A percentile compares a stretch with the other conserved stretches of the same genome.
These are phyloP conservation scores for Thinopyrum elongatum DNA, from an alignment of 176 grass and related monocot species.

Conservation along the genomic window DNA sequence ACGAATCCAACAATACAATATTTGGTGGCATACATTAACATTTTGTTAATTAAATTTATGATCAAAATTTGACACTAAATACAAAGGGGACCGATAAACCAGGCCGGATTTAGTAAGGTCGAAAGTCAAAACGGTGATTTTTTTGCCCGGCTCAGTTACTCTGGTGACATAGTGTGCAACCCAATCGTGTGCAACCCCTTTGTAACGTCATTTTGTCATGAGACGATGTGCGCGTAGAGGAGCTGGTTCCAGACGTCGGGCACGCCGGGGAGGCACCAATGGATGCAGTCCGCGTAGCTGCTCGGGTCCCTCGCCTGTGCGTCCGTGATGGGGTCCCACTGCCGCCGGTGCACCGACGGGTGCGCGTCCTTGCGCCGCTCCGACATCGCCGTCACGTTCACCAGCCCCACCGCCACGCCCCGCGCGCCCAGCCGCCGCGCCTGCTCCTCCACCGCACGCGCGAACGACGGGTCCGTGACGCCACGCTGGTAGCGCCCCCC, in stretches of 20 bases:
- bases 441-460: conserved; percentile 46
- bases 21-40: too few species aligned
- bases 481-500: neutral
- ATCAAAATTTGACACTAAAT: too few species aligned
- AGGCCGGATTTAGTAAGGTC: too few species aligned
- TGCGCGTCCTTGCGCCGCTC: conserved; percentile 82
- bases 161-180: too few species aligned
- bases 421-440: conserved; percentile 37
- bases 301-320: conserved; percentile 39
- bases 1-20: too few species aligned
- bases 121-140: too few species aligned
- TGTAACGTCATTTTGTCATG: neutral
- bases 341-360: conserved; percentile 71
- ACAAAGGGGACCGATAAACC: too few species aligned
- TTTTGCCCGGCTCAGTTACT: too few species aligned
- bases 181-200: too few species aligned
- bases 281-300: conserved; percentile 87
- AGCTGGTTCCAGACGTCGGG: conserved; percentile 84
- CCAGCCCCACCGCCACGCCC: conserved; percentile 56
- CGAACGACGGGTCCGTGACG: conserved; percentile 43
- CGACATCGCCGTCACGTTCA: conserved; percentile 74
- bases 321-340: conserved; percentile 57
- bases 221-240: conserved; percentile 55
- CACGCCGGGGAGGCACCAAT: conserved; percentile 92
- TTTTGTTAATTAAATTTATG: too few species aligned